Percentiles rank a stretch among this genome's conserved stretches.
phyloP scores from a whole-genome alignment of 1,139 yeast genomes.

The Pichiaceae sp. region DNA sequence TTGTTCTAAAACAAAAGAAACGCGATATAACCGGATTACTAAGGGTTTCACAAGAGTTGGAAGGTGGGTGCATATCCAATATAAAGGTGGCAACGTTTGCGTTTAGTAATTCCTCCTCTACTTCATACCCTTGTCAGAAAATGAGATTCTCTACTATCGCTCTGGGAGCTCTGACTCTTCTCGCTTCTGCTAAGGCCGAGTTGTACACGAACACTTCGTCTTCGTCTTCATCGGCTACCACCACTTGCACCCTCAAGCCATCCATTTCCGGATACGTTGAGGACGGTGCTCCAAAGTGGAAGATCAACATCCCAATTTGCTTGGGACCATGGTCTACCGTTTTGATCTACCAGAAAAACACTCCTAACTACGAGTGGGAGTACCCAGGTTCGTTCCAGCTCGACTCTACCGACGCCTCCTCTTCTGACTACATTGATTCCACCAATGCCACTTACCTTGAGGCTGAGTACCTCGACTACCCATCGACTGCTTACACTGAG shows the following conservation, averaged over 20 bases:
- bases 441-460: neutral
- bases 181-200: neutral
- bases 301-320: neutral
- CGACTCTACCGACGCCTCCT: conserved; percentile 1
- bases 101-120: neutral
- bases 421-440: conserved; percentile 1
- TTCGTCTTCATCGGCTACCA: neutral
- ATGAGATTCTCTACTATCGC: conserved; percentile 2
- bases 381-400: neutral
- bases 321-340: conserved; percentile 2
- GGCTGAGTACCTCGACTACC: conserved; percentile 1
- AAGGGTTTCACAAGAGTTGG: no score
- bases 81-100: neutral
- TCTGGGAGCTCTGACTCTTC: neutral
- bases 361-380: neutral
- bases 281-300: neutral
- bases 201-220: conserved; percentile 2
- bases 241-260: neutral
- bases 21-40: no score
- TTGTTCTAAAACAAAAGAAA: no score
- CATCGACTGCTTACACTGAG: neutral
- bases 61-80: no score
- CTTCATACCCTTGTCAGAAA: neutral
- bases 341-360: neutral
- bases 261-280: neutral